phyloP scores from a whole-genome alignment of 2,329 filamentous ascomycete species.

The Colletotrichum euphorbiae region DNA sequence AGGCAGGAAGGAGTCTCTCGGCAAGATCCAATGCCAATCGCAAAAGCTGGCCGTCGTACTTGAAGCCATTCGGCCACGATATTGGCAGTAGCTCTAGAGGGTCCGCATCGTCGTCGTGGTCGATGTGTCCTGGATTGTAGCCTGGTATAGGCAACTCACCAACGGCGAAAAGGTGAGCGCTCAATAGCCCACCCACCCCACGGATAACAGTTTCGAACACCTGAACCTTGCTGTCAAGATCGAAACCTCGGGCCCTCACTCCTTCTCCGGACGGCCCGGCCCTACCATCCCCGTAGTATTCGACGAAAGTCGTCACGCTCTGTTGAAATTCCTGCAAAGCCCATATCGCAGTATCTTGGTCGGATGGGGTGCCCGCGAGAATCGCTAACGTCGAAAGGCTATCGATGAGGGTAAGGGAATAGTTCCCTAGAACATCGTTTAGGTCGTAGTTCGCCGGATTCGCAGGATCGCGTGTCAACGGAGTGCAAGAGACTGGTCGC shows the following conservation, averaged over 20 bases:
- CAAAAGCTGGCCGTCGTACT: conserved; percentile 90
- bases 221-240: conserved; percentile 97
- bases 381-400: conserved; percentile 95
- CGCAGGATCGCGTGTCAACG: conserved; percentile 83
- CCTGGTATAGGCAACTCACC: conserved; percentile 89
- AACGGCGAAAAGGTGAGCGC: conserved; percentile 91
- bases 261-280: conserved; percentile 76
- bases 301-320: conserved; percentile 79
- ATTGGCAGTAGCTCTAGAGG: conserved; percentile 67
- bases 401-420: conserved; percentile 94
- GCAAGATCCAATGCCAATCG: conserved; percentile 90
- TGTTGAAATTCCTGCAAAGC: conserved; percentile 82
- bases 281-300: conserved; percentile 88
- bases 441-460: conserved; percentile 86
- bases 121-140: conserved; percentile 68
- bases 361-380: conserved; percentile 78
- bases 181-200: conserved; percentile 89
- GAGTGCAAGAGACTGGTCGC: conserved; percentile 84
- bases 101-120: conserved; percentile 46
- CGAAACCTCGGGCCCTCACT: conserved; percentile 81
- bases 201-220: conserved; percentile 98
- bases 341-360: conserved; percentile 66
- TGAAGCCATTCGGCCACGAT: conserved; percentile 76
- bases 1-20: conserved; percentile 87
- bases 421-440: conserved; percentile 97